Evolutionary conservation across 345 rosid species (phyloP).

Genomic region (Arabidopsis arenosa): DNA sequence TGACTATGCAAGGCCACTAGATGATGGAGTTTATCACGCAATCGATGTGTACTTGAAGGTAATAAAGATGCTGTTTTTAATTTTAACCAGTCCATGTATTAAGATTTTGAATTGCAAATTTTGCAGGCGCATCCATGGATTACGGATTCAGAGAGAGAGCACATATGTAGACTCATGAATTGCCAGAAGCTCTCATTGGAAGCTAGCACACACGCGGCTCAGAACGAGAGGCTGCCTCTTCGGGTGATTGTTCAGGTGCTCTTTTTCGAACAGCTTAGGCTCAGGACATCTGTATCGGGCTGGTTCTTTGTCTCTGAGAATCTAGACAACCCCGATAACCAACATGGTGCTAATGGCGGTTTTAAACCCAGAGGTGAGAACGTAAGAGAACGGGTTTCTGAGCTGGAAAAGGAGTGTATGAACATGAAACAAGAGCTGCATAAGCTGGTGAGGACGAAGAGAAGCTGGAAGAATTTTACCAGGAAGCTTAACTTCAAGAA

Average conservation of each 20-base stretch:
- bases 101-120: not conserved
- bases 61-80: not conserved
- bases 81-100: not conserved
- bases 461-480: constrained; percentile 64
- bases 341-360: constrained; percentile 40
- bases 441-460: constrained; percentile 60
- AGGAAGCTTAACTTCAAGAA: constrained; percentile 58
- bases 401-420: constrained; percentile 72
- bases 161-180: constrained; percentile 76
- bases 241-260: constrained; percentile 80
- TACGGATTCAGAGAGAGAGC: constrained; percentile 76
- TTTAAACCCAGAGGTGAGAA: constrained; percentile 42
- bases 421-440: constrained; percentile 71
- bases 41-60: constrained; percentile 81
- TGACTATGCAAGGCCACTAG: constrained; percentile 68
- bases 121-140: constrained; percentile 83
- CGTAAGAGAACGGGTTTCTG: constrained; percentile 63
- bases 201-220: constrained; percentile 89
- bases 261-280: constrained; percentile 77
- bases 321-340: constrained; percentile 56
- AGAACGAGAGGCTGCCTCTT: constrained; percentile 81
- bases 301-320: constrained; percentile 79
- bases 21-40: constrained; percentile 78
- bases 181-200: constrained; percentile 85
- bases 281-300: constrained; percentile 71